phyloP scores from a whole-genome alignment of 2,329 filamentous ascomycete genomes.

The Colletotrichum sp. region DNA sequence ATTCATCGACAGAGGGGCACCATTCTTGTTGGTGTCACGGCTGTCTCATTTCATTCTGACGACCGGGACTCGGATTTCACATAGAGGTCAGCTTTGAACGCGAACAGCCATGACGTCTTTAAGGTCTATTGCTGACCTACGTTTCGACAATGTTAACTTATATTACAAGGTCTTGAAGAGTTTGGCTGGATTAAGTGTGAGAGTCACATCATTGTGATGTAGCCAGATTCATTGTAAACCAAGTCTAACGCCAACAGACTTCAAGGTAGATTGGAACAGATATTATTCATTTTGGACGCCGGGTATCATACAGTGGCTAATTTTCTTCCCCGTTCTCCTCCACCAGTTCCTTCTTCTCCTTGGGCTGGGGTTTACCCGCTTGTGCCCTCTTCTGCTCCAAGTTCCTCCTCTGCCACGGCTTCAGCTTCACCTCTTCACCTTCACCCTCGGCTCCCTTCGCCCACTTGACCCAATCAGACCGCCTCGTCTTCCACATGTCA shows the following conservation, averaged over 20 bases:
- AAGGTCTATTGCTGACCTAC: no score
- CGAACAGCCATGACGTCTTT: no score
- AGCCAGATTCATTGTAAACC: neutral
- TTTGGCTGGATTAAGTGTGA: no score
- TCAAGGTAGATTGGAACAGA: neutral
- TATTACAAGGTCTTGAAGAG: no score
- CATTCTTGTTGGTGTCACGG: no score
- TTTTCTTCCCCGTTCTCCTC: neutral
- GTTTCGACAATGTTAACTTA: no score
- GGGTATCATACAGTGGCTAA: conserved; percentile 21
- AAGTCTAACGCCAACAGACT: neutral
- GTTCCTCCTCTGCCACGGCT: conserved; percentile 21
- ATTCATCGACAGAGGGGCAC: neutral
- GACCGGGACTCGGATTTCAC: no score
- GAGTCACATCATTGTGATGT: no score
- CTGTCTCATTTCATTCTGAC: no score
- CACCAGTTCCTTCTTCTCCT: neutral
- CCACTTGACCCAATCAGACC: conserved; percentile 62
- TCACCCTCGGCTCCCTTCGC: conserved; percentile 52
- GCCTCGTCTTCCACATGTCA: conserved; percentile 59
- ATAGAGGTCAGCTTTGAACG: no score
- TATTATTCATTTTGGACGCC: neutral
- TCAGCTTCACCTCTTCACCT: conserved; percentile 12
- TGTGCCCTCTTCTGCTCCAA: conserved; percentile 10
- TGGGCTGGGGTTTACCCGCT: neutral